phyloP scores from a whole-genome alignment of 177 flowering plant genomes.

The Tripterygium wilfordii region DNA sequence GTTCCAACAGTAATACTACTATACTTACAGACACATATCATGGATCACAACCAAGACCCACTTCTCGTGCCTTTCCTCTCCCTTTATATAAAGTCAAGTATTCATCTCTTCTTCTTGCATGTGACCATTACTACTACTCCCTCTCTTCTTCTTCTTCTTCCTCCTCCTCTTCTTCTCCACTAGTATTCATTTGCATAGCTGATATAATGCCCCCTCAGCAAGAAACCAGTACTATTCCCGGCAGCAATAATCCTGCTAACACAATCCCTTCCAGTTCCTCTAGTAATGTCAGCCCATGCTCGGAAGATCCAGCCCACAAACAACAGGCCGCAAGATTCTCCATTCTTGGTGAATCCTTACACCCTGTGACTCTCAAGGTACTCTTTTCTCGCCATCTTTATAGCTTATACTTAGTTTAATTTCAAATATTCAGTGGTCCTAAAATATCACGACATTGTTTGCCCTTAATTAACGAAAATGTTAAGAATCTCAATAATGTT shows the following conservation, averaged over 20 bases:
- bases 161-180: conserved; percentile 1
- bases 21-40: conserved; percentile 1
- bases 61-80: conserved; percentile 44
- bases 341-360: conserved; percentile 32
- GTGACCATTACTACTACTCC: conserved; percentile 19
- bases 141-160: conserved; percentile 3
- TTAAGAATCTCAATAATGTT: too few relatives aligned
- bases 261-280: conserved; percentile 15
- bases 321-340: conserved; percentile 10
- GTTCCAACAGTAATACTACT: background rate
- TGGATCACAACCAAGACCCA: conserved; percentile 12
- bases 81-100: conserved; percentile 20
- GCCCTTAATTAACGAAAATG: too few relatives aligned
- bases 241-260: conserved; percentile 2
- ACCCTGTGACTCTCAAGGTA: conserved; percentile 58
- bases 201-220: conserved; percentile 75
- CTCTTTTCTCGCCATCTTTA: too few relatives aligned
- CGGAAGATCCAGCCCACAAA: conserved; percentile 14
- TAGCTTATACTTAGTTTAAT: too few relatives aligned
- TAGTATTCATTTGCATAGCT: too few relatives aligned
- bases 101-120: conserved; percentile 22
- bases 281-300: conserved; percentile 18
- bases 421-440: too few relatives aligned
- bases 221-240: conserved; percentile 15
- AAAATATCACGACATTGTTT: too few relatives aligned